Conservation (phyloP, 2,329 filamentous ascomycete species). For the Grosmannia serpens region DNA sequence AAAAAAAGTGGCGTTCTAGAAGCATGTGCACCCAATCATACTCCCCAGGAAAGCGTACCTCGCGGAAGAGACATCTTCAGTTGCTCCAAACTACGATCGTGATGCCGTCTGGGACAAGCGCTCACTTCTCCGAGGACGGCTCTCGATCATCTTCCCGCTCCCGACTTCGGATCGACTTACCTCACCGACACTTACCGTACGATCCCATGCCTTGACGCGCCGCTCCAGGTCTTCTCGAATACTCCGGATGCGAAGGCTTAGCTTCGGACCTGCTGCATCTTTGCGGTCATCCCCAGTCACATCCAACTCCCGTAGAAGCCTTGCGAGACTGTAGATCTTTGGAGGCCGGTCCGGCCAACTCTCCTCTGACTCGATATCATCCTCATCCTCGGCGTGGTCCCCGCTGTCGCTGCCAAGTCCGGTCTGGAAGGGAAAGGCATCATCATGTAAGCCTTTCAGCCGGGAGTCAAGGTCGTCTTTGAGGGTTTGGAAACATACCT, state of each 20-base stretch:
- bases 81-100: too few species aligned
- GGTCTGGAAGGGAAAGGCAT: neutral
- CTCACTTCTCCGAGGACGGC: neutral
- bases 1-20: too few species aligned
- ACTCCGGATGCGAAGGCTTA: slow-evolving; percentile 5
- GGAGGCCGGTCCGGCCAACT: neutral
- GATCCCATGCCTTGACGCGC: slow-evolving; percentile 2
- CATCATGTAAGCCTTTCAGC: neutral
- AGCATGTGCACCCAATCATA: too few species aligned
- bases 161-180: neutral
- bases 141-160: neutral
- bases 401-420: neutral
- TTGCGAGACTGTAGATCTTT: neutral
- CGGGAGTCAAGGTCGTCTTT: neutral
- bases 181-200: neutral
- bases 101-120: too few species aligned
- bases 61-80: too few species aligned
- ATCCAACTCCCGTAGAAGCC: neutral
- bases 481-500: neutral
- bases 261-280: neutral
- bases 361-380: neutral
- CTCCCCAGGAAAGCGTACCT: too few species aligned
- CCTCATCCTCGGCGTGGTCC: neutral
- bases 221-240: slow-evolving; percentile 7
- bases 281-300: neutral